phyloP scores from a whole-genome alignment of 441 rosid genomes.

The Populus trichocarpa region DNA sequence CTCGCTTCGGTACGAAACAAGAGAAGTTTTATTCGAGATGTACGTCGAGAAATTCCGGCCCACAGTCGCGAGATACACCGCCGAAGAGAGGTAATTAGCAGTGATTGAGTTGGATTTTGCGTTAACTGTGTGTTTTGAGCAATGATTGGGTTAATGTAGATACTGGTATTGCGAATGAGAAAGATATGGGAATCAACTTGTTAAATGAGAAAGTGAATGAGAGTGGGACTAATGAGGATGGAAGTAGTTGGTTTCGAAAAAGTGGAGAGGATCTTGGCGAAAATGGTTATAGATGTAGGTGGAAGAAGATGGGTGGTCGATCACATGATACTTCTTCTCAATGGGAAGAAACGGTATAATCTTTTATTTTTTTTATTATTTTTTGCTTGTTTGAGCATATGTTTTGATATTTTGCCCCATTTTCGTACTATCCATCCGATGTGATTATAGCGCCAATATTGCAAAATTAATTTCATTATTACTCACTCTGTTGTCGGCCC shows the following conservation, averaged over 20 bases:
- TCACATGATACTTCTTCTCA: constrained; percentile 76
- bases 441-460: background rate
- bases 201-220: constrained; percentile 79
- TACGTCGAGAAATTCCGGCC: constrained; percentile 81
- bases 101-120: background rate
- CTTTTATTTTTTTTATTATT: constrained; percentile 5
- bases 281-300: constrained; percentile 90
- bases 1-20: constrained; percentile 69
- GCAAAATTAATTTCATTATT: background rate
- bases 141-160: constrained; percentile 40
- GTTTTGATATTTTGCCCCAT: constrained; percentile 8
- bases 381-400: constrained; percentile 13
- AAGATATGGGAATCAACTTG: constrained; percentile 93
- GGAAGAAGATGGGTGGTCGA: constrained; percentile 94
- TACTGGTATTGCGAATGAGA: constrained; percentile 97
- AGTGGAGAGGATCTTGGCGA: constrained; percentile 84
- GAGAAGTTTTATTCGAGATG: constrained; percentile 80
- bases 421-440: background rate
- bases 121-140: background rate
- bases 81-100: constrained; percentile 76
- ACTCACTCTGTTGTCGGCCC: too few relatives aligned
- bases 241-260: constrained; percentile 86
- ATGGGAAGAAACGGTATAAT: constrained; percentile 89
- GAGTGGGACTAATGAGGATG: constrained; percentile 89
- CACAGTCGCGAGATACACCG: constrained; percentile 91